Percentiles rank a stretch among this genome's conserved stretches.
Conservation (phyloP, 2,329 filamentous ascomycete species). For the Tolypocladium paradoxum region DNA sequence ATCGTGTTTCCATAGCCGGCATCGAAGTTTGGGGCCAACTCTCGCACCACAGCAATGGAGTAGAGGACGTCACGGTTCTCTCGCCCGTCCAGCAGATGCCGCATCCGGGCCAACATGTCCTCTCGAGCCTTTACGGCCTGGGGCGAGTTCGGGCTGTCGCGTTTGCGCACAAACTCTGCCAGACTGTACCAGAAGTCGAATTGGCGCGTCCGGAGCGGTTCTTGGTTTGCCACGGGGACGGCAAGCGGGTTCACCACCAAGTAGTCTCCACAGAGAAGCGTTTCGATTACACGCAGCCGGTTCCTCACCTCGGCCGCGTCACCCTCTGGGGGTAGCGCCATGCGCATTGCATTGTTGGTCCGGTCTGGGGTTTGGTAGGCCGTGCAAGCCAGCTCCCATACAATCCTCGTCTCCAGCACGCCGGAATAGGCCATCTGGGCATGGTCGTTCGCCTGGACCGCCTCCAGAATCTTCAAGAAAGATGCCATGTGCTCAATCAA, state of each 20-base stretch:
- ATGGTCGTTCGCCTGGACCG: constrained; percentile 37
- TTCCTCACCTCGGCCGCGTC: constrained; percentile 54
- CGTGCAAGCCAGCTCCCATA: constrained; percentile 49
- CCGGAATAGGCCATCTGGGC: constrained; percentile 42
- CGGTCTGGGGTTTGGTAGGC: constrained; percentile 29
- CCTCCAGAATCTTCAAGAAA: constrained; percentile 46
- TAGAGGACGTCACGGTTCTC: constrained; percentile 90
- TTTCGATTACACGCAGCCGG: constrained; percentile 66
- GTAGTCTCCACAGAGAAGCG: constrained; percentile 62
- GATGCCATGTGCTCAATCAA: constrained; percentile 57
- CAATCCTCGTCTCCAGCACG: constrained; percentile 44
- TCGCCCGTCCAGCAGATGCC: constrained; percentile 62
- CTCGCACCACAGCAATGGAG: constrained; percentile 70
- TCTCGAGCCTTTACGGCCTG: constrained; percentile 44
- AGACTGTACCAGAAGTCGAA: constrained; percentile 76
- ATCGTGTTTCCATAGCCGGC: constrained; percentile 45
- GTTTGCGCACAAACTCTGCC: constrained; percentile 50
- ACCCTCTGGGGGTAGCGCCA: constrained; percentile 38
- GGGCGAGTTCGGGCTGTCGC: constrained; percentile 43
- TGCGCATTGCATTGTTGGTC: constrained; percentile 20
- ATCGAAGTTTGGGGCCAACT: constrained; percentile 57
- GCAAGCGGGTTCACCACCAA: constrained; percentile 47
- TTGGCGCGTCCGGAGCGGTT: constrained; percentile 48
- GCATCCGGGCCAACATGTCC: constrained; percentile 52
- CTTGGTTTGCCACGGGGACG: constrained; percentile 35